Percentiles rank a stretch among this genome's conserved stretches.
Evolutionary conservation across 139 green algal species (phyloP).

Genomic region (Asterochloris sp.): DNA sequence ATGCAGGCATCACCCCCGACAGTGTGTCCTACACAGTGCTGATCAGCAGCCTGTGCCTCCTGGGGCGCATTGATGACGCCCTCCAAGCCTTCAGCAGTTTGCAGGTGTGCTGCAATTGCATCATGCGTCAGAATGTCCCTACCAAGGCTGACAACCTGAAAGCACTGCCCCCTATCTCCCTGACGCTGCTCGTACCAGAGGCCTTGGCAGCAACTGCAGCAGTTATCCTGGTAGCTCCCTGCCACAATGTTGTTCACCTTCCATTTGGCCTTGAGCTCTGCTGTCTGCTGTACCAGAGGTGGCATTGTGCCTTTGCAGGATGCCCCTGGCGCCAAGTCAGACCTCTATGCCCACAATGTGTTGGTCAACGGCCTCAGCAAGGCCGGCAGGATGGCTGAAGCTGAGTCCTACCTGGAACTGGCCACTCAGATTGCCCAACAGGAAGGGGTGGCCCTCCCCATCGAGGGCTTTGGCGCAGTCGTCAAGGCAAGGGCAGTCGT

Average conservation of each 20-base stretch:
- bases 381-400: constrained; percentile 45
- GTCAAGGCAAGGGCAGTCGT: constrained; percentile 16
- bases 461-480: constrained; percentile 39
- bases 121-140: neutral
- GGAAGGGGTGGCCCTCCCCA: constrained; percentile 25
- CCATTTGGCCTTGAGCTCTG: neutral
- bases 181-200: too few species aligned
- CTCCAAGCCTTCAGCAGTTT: constrained; percentile 5
- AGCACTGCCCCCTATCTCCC: too few species aligned
- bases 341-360: constrained; percentile 47
- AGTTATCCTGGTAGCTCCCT: neutral
- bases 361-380: constrained; percentile 44
- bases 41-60: constrained; percentile 23
- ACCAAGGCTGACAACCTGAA: too few species aligned
- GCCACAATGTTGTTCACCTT: neutral
- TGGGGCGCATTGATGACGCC: constrained; percentile 13
- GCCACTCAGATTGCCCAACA: constrained; percentile 1
- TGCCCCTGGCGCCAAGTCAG: constrained; percentile 27
- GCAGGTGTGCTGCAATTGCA: too few species aligned
- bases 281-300: neutral
- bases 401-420: constrained; percentile 34
- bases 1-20: constrained; percentile 35
- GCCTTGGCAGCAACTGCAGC: neutral
- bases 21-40: constrained; percentile 43
- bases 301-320: constrained; percentile 31